These are phyloP conservation scores for Carex pumila DNA, from an alignment of 176 grass and related monocot genomes.

Conservation along the genomic window DNA sequence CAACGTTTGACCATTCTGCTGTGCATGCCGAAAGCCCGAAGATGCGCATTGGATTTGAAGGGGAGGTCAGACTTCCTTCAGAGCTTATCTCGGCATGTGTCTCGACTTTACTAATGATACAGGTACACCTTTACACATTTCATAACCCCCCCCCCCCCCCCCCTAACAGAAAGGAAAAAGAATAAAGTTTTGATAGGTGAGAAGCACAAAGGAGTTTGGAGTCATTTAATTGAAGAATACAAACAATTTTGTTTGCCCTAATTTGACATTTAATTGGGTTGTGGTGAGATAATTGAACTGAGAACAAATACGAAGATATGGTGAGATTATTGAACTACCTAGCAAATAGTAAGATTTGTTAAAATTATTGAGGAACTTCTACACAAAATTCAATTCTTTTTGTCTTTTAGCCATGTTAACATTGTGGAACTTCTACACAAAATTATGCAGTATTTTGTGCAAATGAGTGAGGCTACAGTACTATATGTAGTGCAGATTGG, in stretches of 20 bases:
- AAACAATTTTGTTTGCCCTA: not conserved
- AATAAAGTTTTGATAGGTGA: not conserved
- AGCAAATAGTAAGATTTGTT: not conserved
- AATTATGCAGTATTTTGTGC: not conserved
- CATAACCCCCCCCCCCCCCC: too few species aligned
- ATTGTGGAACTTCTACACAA: not conserved
- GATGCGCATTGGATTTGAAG: constrained; percentile 30
- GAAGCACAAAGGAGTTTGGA: not conserved
- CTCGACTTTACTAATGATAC: constrained; percentile 81
- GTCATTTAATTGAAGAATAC: not conserved
- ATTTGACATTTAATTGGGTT: constrained; percentile 8
- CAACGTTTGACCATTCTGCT: constrained; percentile 20
- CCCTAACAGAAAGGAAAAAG: not conserved
- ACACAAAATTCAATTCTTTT: not conserved
- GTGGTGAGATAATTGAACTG: not conserved
- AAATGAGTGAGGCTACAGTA: not conserved
- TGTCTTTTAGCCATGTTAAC: not conserved
- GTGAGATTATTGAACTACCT: not conserved
- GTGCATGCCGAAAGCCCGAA: constrained; percentile 27
- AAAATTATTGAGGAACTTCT: not conserved
- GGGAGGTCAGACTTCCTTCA: constrained; percentile 39
- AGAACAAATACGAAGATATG: not conserved
- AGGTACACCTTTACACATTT: constrained; percentile 36
- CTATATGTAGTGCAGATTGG: too few species aligned
- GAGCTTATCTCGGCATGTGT: constrained; percentile 87